A percentile compares a stretch with the other conserved stretches of the same genome.
phyloP scores from a whole-genome alignment of 2,329 filamentous ascomycete genomes.

The Alternaria sp. region DNA sequence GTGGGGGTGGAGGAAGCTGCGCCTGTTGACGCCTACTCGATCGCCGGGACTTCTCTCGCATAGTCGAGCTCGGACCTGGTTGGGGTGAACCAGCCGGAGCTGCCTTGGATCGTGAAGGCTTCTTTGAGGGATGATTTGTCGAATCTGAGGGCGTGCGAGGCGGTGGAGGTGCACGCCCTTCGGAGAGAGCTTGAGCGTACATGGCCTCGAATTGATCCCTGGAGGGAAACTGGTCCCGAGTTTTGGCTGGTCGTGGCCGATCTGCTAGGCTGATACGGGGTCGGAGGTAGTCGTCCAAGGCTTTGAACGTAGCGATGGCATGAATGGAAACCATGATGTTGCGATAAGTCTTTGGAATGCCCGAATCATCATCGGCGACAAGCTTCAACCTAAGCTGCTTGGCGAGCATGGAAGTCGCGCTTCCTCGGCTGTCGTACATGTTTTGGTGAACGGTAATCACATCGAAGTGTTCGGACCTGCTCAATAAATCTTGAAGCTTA shows the following conservation, averaged over 20 bases:
- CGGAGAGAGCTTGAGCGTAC: slow-evolving; percentile 75
- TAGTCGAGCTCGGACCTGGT: slow-evolving; percentile 55
- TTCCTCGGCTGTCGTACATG: slow-evolving; percentile 87
- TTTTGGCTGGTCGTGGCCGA: slow-evolving; percentile 69
- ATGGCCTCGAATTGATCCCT: slow-evolving; percentile 70
- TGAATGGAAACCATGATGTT: slow-evolving; percentile 99
- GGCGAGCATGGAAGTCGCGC: slow-evolving; percentile 92
- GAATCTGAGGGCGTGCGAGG: slow-evolving; percentile 48
- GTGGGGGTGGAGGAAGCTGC: slow-evolving; percentile 62
- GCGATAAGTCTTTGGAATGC: slow-evolving; percentile 84
- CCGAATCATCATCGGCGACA: slow-evolving; percentile 86
- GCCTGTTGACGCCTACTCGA: slow-evolving; percentile 66
- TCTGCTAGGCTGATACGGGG: slow-evolving; percentile 85
- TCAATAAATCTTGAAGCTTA: slow-evolving; percentile 94
- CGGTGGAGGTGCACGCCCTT: slow-evolving; percentile 50
- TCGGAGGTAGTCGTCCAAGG: slow-evolving; percentile 92
- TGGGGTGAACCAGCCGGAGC: slow-evolving; percentile 56
- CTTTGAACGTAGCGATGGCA: slow-evolving; percentile 97
- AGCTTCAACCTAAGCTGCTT: slow-evolving; percentile 93
- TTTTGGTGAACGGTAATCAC: slow-evolving; percentile 96
- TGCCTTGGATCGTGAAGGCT: slow-evolving; percentile 44
- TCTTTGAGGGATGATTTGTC: slow-evolving; percentile 43
- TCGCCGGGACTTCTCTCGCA: slow-evolving; percentile 70
- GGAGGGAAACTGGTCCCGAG: slow-evolving; percentile 65
- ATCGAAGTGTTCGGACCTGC: slow-evolving; percentile 96